A percentile compares a stretch with the other conserved stretches of the same genome.
These are phyloP conservation scores for Trichomonas tenax DNA, from an alignment of 208 protist species.

Conservation along the genomic window DNA sequence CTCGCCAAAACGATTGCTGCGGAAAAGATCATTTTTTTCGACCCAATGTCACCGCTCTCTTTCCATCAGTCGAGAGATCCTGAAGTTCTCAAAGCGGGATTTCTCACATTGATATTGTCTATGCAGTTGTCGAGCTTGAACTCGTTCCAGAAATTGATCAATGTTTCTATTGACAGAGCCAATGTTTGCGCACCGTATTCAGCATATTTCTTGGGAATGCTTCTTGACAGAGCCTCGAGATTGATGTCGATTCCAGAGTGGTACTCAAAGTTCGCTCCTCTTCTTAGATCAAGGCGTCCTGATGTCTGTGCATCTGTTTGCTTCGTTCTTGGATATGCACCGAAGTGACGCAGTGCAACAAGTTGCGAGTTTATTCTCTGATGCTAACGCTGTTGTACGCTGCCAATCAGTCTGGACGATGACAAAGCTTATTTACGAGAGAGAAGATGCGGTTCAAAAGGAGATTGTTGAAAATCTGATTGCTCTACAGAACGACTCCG, in stretches of 20 bases:
- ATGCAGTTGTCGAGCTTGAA: background rate
- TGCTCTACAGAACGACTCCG: too few species aligned
- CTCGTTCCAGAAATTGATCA: background rate
- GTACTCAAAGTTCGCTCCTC: too few species aligned
- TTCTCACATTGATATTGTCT: background rate
- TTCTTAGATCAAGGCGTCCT: too few species aligned
- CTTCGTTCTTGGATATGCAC: too few species aligned
- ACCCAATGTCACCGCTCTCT: background rate
- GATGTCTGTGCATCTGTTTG: too few species aligned
- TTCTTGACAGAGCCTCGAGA: background rate
- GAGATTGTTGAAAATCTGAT: too few species aligned
- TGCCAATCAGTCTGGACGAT: too few species aligned
- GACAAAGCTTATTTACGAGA: too few species aligned
- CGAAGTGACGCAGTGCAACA: background rate
- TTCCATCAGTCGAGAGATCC: background rate
- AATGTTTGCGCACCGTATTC: background rate
- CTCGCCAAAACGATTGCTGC: background rate
- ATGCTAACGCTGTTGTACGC: too few species aligned
- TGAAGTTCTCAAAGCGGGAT: background rate
- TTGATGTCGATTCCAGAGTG: too few species aligned
- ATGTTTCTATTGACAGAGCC: background rate
- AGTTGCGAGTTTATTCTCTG: too few species aligned
- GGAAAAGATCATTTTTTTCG: background rate
- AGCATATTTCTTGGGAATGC: background rate
- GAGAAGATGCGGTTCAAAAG: too few species aligned